Conservation (phyloP, 2,329 filamentous ascomycete genomes). For the Aureobasidium sp. region DNA sequence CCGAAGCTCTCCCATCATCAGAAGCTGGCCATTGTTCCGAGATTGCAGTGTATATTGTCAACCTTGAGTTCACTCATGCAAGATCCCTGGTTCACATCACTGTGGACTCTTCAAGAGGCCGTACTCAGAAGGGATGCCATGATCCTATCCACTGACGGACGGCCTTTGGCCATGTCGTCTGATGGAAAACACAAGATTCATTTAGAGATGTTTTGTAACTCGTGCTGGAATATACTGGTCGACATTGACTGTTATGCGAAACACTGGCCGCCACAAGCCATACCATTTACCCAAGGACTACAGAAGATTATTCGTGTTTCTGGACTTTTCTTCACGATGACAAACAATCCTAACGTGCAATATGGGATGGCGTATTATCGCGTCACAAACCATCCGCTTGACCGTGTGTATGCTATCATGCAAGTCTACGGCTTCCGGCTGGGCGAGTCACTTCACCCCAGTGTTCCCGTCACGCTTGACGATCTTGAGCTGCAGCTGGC, state of each 20-base stretch:
- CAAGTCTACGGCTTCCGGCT: neutral
- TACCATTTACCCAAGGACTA: neutral
- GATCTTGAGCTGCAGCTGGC: neutral
- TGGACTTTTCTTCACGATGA: neutral
- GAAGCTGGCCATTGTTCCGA: neutral
- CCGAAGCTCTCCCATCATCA: neutral
- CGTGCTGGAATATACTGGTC: neutral
- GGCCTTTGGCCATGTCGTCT: neutral
- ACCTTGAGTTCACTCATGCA: neutral
- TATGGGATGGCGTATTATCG: neutral
- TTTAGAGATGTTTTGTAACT: neutral
- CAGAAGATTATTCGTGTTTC: neutral
- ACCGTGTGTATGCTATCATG: neutral
- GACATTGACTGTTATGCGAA: neutral
- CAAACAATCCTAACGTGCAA: neutral
- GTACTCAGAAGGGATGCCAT: neutral
- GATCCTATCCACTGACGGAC: neutral
- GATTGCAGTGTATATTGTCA: neutral
- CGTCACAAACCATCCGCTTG: neutral
- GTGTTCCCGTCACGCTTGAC: neutral
- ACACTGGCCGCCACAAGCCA: neutral
- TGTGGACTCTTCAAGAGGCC: neutral
- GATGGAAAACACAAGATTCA: neutral
- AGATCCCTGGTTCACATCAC: neutral
- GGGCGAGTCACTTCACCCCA: neutral